phyloP scores from a whole-genome alignment of 2,329 filamentous ascomycete genomes.

The Metarhizium rileyi region DNA sequence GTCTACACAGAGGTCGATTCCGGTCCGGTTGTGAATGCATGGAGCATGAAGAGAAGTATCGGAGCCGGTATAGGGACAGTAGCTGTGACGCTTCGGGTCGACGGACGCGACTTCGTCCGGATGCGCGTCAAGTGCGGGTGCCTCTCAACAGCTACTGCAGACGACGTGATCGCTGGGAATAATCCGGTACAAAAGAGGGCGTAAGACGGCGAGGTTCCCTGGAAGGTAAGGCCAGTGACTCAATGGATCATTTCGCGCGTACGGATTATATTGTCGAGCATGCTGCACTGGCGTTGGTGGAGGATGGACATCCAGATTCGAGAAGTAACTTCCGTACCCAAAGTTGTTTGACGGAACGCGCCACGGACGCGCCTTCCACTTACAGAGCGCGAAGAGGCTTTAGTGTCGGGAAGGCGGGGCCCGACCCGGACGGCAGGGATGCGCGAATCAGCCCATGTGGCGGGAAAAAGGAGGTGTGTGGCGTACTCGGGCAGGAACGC shows the following conservation, averaged over 20 bases:
- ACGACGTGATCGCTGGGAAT: background rate
- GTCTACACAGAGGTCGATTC: constrained; percentile 20
- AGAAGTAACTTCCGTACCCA: constrained; percentile 13
- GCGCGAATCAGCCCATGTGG: too few relatives aligned
- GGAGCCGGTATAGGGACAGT: background rate
- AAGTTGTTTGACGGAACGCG: constrained; percentile 14
- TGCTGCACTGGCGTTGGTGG: background rate
- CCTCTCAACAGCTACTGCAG: background rate
- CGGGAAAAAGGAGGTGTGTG: too few relatives aligned
- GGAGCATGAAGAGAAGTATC: constrained; percentile 9
- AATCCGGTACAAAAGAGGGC: background rate
- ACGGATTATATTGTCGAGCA: background rate
- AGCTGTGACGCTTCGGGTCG: background rate
- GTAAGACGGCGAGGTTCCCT: background rate
- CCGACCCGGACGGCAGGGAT: background rate
- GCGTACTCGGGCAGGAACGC: background rate
- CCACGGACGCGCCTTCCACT: constrained; percentile 15
- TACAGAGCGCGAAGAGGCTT: constrained; percentile 3
- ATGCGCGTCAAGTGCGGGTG: background rate
- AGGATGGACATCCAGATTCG: background rate
- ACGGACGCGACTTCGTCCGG: background rate
- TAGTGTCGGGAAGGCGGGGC: constrained; percentile 1
- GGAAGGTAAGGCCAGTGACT: background rate
- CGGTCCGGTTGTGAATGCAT: constrained; percentile 15
- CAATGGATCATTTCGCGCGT: background rate